Base-by-base conservation (phyloP, 2,329 filamentous ascomycete genomes). In the Fusarium transvaalense region DNA sequence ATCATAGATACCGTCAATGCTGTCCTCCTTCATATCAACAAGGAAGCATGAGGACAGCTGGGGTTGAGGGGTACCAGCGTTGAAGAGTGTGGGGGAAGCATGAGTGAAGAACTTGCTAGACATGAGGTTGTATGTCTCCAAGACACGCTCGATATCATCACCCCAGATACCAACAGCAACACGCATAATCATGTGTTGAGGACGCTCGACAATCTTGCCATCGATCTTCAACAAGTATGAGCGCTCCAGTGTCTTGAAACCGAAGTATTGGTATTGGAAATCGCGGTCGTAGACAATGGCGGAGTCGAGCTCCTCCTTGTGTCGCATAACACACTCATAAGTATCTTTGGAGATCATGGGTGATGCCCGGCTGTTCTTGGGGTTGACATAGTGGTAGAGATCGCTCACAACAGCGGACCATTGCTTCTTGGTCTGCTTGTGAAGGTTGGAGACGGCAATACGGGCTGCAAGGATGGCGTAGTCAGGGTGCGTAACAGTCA, bases 401-500 rank as follows among this genome's bases (percentile, higher is more conserved):
- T 99, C 96, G 75, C 89, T 91, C 75, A 99, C 88, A 63, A 99
- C 96, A 50, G 93, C 86, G n/a, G 96, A 98, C 85, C 97, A 99
- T 80, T 98, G 95, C 87, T 99, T 99, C 89, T 98, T 98, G 71
- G 96, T 99, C 87, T 99, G 96, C 85, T 99, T 99, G 90, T 99
- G 96, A 63, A 99, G 91, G 85, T 99, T 99, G 77, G 96, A 99
- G 56, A 99, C 96, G 74, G 96, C 96, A 78, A 99, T 98, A 83
- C 96, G 94, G 72, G 96, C 96, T 71, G 96, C 96, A 62, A 99
- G 93, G 79, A 98, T 97, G 79, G 96, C 96, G 81, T 99, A 99
- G 84, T 99, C 96, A 76, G 96, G 96, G 81, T 99, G 96, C 68
- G 95, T 99, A 75, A 97, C 95, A 65, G 96, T 99, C 96, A 99